Conservation (phyloP, 495 filamentous ascomycete genomes). For the Podospora comata region DNA sequence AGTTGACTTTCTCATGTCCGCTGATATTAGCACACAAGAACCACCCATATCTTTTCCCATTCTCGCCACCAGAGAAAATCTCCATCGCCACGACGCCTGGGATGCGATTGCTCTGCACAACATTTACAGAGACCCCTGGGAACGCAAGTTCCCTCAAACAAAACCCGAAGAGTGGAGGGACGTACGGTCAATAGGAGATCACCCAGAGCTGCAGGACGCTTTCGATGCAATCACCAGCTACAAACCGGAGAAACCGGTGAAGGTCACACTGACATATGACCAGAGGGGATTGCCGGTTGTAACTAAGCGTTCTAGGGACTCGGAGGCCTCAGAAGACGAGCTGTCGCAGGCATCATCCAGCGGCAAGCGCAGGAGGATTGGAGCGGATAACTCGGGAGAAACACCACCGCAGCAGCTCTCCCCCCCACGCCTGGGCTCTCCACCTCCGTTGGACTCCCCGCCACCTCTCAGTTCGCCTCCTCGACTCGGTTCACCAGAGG, state of each 20-base stretch:
- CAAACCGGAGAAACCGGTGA: neutral
- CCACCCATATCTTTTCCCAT: slow-evolving; percentile 1
- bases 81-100: slow-evolving; percentile 10
- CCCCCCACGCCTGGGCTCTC: neutral
- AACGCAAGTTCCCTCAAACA: slow-evolving; percentile 5
- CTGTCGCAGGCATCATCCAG: neutral
- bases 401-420: neutral
- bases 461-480: neutral
- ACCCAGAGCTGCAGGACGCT: slow-evolving; percentile 3
- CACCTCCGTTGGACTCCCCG: neutral
- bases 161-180: slow-evolving; percentile 7
- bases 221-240: neutral
- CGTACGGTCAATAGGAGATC: neutral
- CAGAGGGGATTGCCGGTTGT: neutral
- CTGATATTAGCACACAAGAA: neutral
- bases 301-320: neutral
- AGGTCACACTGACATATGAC: neutral
- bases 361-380: neutral
- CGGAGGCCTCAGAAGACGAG: neutral
- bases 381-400: neutral
- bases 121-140: slow-evolving; percentile 14
- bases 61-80: neutral
- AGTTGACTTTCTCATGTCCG: slow-evolving; percentile 6
- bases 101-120: slow-evolving; percentile 15
- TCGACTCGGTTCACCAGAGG: neutral